Base-by-base conservation (phyloP, 2,329 filamentous ascomycete species). In the Xylariaceae sp. region DNA sequence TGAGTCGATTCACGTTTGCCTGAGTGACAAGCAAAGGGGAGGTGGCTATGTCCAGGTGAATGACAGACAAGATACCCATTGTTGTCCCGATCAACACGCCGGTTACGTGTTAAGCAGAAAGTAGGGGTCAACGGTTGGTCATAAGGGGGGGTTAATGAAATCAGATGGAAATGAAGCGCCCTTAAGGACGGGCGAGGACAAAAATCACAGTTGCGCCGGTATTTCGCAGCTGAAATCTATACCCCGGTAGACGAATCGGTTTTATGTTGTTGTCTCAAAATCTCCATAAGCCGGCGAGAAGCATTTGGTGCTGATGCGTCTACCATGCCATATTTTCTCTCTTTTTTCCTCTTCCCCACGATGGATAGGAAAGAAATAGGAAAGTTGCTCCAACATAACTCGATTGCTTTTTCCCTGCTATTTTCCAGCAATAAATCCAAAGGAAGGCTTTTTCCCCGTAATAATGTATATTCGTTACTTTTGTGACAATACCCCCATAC, bases 1-100 rank as follows among this genome's bases (percentile, higher is more conserved):
- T 78, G 64, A 73, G 50, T 7, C 11, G 39, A 56, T 39, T 44
- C 15, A n/a, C 39, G 17, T 18, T 37, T 18, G 13, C 49, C 23
- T 10, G 23, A 15, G 18, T 23, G 18, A 9, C 17, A 45, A 15
- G 49, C n/a, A 18, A 45, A n/a, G 45, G 3, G 17, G 10, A 23
- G 8, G 30, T 3, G n/a, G 11, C 7, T 10, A n/a, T 10, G 17
- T 37, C n/a, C 15, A n/a, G 51, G 39, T 11, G 11, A 53, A 48
- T 10, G 10, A 37, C 51, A 58, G 10, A 37, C 51, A 58, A 45
- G 48, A 17, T 48, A 18, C 15, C 51, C 39, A 9, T 44, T 53
- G 2, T 53, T 48, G 42, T 15, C n/a, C 30, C 4, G 17, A 39
- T 42, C 37, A 51, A 44, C 17, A 37, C 49, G 18, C 30, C 17